These are phyloP conservation scores for Kalmanozyma brasiliensis DNA, from an alignment of 1,284 basidiomycete genomes.

Conservation along the genomic window DNA sequence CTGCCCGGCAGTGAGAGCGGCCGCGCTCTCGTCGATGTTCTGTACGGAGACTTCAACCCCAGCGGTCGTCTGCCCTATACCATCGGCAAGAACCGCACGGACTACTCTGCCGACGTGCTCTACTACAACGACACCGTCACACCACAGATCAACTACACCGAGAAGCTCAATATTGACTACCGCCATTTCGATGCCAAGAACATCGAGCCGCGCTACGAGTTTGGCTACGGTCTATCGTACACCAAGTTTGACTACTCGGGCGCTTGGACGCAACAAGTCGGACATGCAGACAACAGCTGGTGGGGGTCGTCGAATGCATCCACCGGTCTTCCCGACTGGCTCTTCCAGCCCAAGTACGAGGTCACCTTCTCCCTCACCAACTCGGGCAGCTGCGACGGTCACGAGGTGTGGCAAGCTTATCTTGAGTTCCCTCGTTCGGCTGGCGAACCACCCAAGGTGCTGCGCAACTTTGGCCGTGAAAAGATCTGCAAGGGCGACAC, in stretches of 20 bases:
- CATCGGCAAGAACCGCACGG: constrained; percentile 54
- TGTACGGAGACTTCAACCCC: constrained; percentile 60
- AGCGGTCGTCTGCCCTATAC: constrained; percentile 61
- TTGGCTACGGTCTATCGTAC: constrained; percentile 60
- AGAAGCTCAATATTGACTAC: constrained; percentile 57
- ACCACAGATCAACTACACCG: constrained; percentile 61
- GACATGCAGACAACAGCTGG: constrained; percentile 43
- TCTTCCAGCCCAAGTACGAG: constrained; percentile 53
- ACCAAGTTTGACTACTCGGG: constrained; percentile 54
- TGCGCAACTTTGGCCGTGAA: constrained; percentile 57
- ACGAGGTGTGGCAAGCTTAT: constrained; percentile 61
- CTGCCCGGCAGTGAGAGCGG: constrained; percentile 58
- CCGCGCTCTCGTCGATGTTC: constrained; percentile 48
- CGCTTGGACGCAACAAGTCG: constrained; percentile 36
- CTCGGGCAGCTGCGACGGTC: constrained; percentile 49
- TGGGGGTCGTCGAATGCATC: constrained; percentile 41
- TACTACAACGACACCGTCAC: constrained; percentile 41
- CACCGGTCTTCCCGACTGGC: constrained; percentile 50
- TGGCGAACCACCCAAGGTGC: constrained; percentile 58
- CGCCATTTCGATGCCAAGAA: constrained; percentile 49
- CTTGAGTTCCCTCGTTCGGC: constrained; percentile 51
- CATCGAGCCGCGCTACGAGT: constrained; percentile 56
- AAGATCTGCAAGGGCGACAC: constrained; percentile 35
- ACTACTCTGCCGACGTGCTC: constrained; percentile 53
- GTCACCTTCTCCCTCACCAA: constrained; percentile 55